Percentiles rank a stretch among this genome's conserved stretches.
These are phyloP conservation scores for Trichoderma pleuroti DNA, from an alignment of 2,329 filamentous ascomycete species.

Conservation along the genomic window DNA sequence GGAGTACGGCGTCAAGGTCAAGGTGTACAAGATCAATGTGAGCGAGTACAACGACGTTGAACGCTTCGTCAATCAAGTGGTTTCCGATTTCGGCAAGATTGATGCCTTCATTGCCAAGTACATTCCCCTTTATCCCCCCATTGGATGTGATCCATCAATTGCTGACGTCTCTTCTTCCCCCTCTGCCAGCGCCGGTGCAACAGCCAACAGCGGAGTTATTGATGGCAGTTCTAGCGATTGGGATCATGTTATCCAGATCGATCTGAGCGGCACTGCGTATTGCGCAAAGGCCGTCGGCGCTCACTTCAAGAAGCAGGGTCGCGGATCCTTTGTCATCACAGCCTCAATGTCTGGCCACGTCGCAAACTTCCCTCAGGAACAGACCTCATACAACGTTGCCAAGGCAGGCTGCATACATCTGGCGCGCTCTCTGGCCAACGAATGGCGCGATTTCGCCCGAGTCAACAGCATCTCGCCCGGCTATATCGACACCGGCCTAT, in stretches of 20 bases:
- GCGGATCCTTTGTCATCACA: conserved; percentile 65
- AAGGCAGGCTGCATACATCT: conserved; percentile 54
- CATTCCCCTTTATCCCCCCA: conserved; percentile 48
- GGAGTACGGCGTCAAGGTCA: conserved; percentile 65
- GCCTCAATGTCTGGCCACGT: conserved; percentile 69
- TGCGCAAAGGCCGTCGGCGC: conserved; percentile 61
- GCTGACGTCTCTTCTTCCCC: not conserved
- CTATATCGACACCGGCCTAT: conserved; percentile 66
- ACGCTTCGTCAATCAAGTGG: conserved; percentile 57
- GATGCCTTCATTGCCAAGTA: conserved; percentile 75
- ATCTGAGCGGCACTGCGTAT: conserved; percentile 66
- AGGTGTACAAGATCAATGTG: conserved; percentile 59
- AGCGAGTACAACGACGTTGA: conserved; percentile 50
- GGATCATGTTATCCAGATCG: conserved; percentile 59
- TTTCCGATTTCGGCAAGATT: conserved; percentile 69
- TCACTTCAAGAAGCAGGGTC: conserved; percentile 61
- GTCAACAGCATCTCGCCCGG: conserved; percentile 65
- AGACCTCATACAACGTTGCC: conserved; percentile 64
- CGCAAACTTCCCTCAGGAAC: conserved; percentile 66
- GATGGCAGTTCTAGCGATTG: conserved; percentile 66
- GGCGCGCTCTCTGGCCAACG: conserved; percentile 52
- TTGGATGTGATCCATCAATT: not conserved
- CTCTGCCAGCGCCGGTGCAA: conserved; percentile 55
- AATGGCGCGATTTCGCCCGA: conserved; percentile 66
- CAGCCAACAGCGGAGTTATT: conserved; percentile 64